Base-by-base conservation (phyloP, 305 asterid species). In the Nicotiana rustica region DNA sequence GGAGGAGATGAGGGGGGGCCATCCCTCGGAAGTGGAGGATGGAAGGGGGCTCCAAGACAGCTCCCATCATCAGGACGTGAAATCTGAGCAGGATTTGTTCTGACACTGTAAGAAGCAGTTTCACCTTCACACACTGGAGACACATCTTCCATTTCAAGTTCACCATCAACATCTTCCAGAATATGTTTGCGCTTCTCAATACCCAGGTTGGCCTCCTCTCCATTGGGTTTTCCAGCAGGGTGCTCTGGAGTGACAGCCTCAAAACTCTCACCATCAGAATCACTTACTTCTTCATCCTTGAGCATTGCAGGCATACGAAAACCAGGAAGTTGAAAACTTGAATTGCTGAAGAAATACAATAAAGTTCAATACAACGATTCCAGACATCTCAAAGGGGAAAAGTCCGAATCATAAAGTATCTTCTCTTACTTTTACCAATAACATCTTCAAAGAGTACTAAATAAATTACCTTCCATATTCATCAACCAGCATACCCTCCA, bases 81-180 rank as follows among this genome's bases (percentile, higher is more conserved):
- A 38, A 85, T 79, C 62, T 82, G 90, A 18, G 82, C 84, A 80
- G 76, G 81, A 64, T 87, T 89, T 5, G 81, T 83, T 78, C 83
- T 89, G 56, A 85, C 21, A 70, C 78, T 57, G 73, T 86, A 84
- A 77, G 91, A 84, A 84, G 90, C 77, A 78, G 82, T 86, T 84
- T 88, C 91, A 33, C 82, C 89, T 67, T 89, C 93, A 82, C 89
- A 87, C 77, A 89, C 83, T 38, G 98, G 98, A 83, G 96, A 91
- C 85, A 95, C 95, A 87, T 95, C 98, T 86, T 95, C 98, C 98
- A 95, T 95, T 90, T 95, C 98, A 85, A 95, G 97, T 85, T 94
- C 98, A 52, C 96, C 97, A 67, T 95, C 98, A 35, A 93, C 98
- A 85, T 93, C 98, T 88, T 95, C 96, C 90, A 95, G 85, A 81